Percentiles rank a stretch among this genome's conserved stretches.
phyloP scores from a whole-genome alignment of 1,284 basidiomycete species.

The Phaffia rhodozyma region DNA sequence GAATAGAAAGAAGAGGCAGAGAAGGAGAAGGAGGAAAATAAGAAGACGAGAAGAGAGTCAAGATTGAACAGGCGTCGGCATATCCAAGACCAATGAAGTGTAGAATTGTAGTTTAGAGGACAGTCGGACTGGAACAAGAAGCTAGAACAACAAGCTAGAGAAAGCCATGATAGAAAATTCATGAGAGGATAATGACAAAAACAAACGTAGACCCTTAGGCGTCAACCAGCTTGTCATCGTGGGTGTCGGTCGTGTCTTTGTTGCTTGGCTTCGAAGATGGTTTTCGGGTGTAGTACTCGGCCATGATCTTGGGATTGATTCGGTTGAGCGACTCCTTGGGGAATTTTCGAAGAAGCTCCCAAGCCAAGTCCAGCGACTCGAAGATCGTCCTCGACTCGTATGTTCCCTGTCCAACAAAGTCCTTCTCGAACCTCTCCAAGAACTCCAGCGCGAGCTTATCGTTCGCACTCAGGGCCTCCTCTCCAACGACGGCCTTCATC shows the following conservation, averaged over 20 bases:
- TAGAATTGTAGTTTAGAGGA: too few relatives aligned
- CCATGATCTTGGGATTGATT: slow-evolving; percentile 75
- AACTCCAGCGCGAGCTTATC: slow-evolving; percentile 79
- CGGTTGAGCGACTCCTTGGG: slow-evolving; percentile 97
- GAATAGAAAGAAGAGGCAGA: too few relatives aligned
- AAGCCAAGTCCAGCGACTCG: slow-evolving; percentile 93
- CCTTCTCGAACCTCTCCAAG: slow-evolving; percentile 83
- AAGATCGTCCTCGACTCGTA: slow-evolving; percentile 96
- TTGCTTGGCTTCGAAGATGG: slow-evolving; percentile 25
- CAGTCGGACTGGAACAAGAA: too few relatives aligned
- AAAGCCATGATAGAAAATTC: too few relatives aligned
- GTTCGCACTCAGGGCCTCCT: slow-evolving; percentile 87
- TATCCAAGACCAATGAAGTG: too few relatives aligned
- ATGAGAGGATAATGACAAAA: too few relatives aligned
- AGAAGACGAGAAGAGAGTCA: too few relatives aligned
- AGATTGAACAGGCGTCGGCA: too few relatives aligned
- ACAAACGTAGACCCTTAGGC: neutral
- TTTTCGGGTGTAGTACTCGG: slow-evolving; percentile 73
- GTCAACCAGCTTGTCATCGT: slow-evolving; percentile 3
- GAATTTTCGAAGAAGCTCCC: slow-evolving; percentile 95
- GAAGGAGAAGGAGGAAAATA: too few relatives aligned
- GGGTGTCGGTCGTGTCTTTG: slow-evolving; percentile 14
- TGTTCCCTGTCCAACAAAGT: slow-evolving; percentile 84
- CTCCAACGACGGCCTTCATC: slow-evolving; percentile 99
- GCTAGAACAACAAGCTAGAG: too few relatives aligned